Evolutionary conservation across 495 filamentous ascomycete genomes (phyloP).

Genomic region (Rhypophila decipiens): DNA sequence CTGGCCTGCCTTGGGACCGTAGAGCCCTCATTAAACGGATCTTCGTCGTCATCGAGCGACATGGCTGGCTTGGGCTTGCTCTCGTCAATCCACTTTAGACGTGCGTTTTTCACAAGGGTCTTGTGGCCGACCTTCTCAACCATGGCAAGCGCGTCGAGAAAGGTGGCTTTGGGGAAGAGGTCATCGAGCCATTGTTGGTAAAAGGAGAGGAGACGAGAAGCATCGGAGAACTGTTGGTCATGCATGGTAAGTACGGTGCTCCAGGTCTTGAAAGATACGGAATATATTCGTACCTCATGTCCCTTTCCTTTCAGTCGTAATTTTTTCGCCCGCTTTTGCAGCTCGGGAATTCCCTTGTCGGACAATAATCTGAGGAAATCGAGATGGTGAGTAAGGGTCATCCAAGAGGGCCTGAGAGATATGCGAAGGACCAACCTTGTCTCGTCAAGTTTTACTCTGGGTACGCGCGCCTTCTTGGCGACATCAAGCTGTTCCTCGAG

Average conservation of each 20-base stretch:
- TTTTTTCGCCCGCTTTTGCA: slow-evolving; percentile 63
- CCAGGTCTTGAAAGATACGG: too few relatives aligned
- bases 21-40: slow-evolving; percentile 2
- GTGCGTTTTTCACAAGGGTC: slow-evolving; percentile 63
- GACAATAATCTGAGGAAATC: slow-evolving; percentile 58
- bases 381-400: slow-evolving; percentile 2
- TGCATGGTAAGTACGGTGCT: slow-evolving; percentile 1
- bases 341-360: slow-evolving; percentile 72
- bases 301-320: slow-evolving; percentile 88
- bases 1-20: slow-evolving; percentile 22
- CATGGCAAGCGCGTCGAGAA: slow-evolving; percentile 81
- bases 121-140: slow-evolving; percentile 92
- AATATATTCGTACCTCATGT: slow-evolving; percentile 61
- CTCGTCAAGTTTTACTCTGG: slow-evolving; percentile 83
- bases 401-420: not conserved
- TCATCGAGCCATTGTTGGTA: slow-evolving; percentile 98
- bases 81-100: slow-evolving; percentile 75
- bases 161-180: slow-evolving; percentile 89
- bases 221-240: slow-evolving; percentile 74
- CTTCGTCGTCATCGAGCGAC: slow-evolving; percentile 45
- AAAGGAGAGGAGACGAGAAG: slow-evolving; percentile 72
- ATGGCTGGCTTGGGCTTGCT: slow-evolving; percentile 45
- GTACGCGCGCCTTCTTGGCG: slow-evolving; percentile 59
- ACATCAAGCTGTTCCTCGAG: slow-evolving; percentile 85
- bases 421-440: slow-evolving; percentile 48